Conservation (phyloP, 257 asterid species). For the Nicotiana tomentosiformis region DNA sequence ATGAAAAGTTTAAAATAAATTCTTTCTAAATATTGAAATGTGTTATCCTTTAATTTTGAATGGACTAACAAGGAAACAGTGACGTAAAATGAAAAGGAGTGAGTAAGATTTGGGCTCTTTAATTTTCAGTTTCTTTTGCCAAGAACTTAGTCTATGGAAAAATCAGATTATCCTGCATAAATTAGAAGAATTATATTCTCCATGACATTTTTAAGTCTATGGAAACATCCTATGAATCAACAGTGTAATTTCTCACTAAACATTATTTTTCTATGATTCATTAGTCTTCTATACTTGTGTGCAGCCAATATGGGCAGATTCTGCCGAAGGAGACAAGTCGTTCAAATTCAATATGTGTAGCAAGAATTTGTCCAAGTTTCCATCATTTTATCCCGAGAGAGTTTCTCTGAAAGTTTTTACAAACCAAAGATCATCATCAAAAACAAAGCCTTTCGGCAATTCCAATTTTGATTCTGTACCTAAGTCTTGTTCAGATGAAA, state of each 20-base stretch:
- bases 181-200: neutral
- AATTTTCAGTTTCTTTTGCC: neutral
- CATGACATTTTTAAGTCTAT: too few relatives aligned
- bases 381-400: slow-evolving; percentile 61
- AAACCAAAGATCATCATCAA: slow-evolving; percentile 26
- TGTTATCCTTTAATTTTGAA: too few relatives aligned
- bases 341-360: slow-evolving; percentile 26
- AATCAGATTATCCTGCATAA: neutral
- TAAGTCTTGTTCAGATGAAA: slow-evolving; percentile 20
- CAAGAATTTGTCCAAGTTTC: slow-evolving; percentile 37
- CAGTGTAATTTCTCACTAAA: neutral
- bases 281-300: neutral
- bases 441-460: slow-evolving; percentile 15
- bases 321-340: slow-evolving; percentile 57
- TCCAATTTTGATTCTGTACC: slow-evolving; percentile 17
- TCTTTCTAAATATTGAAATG: too few relatives aligned
- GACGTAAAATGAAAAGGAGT: too few relatives aligned
- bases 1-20: too few relatives aligned
- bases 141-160: neutral
- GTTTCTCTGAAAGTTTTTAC: slow-evolving; percentile 42
- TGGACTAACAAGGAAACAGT: too few relatives aligned
- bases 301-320: slow-evolving; percentile 65
- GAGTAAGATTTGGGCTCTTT: neutral
- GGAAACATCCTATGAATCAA: neutral
- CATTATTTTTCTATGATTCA: neutral